Base-by-base conservation (phyloP, 1,284 basidiomycete genomes). In the Apiotrichum montevideense region DNA sequence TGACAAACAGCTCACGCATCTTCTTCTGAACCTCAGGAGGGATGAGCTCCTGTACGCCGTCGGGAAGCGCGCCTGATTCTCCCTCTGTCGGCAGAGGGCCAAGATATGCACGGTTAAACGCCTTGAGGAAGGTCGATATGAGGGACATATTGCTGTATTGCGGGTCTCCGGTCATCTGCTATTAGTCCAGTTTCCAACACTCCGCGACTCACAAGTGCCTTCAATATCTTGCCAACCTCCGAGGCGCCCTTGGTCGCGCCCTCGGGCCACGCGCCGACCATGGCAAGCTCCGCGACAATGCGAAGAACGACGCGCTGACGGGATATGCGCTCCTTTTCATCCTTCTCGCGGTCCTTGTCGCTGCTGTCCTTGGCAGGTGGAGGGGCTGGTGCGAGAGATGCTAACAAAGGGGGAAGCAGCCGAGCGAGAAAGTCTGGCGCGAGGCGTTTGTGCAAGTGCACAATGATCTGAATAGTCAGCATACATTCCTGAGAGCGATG, bases 1-100 rank as follows among this genome's bases (percentile, higher is more conserved):
- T 87, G 73, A 90, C 87, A 66, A 94, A 92, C 82, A 97, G 88
- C 64, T 88, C 86, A 73, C 87, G 88, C 78, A 98, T 95, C 52
- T 90, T 85, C 66, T 88, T 87, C 51, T 90, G 85, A 56, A 88
- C 84, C 42, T 92, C 90, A 60, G 83, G 83, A 64, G 91, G 86
- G 5, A 97, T 83, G 6, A 94, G 79, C 66, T 90, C 88, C 41
- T 69, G 64, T 13, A 86, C 83, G 33, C 80, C 82, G 66, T 86
- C 85, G 1, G 71, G 56, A 1, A 68, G 52, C 7, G 46, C 46
- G 0, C 52, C 57, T 4, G 33, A 5, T 1, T 11, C 46, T 14
- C 51, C 62, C 43, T 46, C 59, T 34, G 40, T 55, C 3, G 55
- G 43, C 80, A 1, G 78, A 73, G 59, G 90, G 11, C 90, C 89